Base-by-base conservation (phyloP, 2,329 filamentous ascomycete genomes). In the Endocalyx cinctus region DNA sequence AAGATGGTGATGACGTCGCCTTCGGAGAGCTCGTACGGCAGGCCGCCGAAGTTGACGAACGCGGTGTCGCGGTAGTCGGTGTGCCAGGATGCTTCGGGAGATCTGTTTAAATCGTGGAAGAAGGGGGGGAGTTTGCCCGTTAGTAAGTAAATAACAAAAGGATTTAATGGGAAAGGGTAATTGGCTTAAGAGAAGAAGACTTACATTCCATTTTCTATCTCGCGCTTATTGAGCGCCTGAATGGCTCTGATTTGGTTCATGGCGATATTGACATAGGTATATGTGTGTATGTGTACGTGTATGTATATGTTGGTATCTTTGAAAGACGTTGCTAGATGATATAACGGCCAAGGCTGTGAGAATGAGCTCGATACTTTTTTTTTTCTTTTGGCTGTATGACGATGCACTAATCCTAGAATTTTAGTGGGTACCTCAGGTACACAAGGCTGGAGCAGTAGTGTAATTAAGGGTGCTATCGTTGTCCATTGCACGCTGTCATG, bases 171-270 rank as follows among this genome's bases (percentile, higher is more conserved):
- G n/a, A n/a, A n/a, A n/a, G n/a, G n/a, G n/a, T n/a, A n/a, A n/a
- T n/a, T n/a, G n/a, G n/a, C n/a, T n/a, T n/a, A 12, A 6, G 29
- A 11, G 7, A 6, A 4, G 15, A 19, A 2, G n/a, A 71, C 81
- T 60, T 59, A 84, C 79, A 88, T 75, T 56, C 83, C 87, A 58
- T 87, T 82, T 60, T 96, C 89, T 42, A 98, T 84, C 64, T 98
- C 92, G 48, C 82, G 82, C 67, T 92, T 87, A 60, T 98, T 98
- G 39, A 98, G 83, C 58, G 83, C 80, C 60, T 94, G 86, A 41
- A 96, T 92, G 38, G 88, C 82, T 50, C 88, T 85, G 48, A 98
- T 92, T 48, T 87, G 83, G 59, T 98, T 96, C 92, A 98, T 98
- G 17, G 47, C 67, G 51, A 32, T 15, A 12, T 7, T 23, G 17